Conservation (phyloP, 2,329 filamentous ascomycete species). For the Trichoderma guizhouense region DNA sequence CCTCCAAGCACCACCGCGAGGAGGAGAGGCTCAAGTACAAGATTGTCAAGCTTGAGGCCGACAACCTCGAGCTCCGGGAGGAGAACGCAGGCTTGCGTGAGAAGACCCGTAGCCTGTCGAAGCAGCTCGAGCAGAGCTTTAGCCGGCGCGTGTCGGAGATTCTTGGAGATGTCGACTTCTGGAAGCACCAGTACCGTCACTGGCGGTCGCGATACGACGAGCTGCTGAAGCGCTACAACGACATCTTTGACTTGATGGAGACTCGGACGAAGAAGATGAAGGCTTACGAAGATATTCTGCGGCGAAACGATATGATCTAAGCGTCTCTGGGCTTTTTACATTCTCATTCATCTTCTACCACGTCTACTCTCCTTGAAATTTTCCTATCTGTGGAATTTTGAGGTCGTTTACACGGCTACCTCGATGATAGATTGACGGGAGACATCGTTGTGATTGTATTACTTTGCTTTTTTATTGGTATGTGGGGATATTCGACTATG, state of each 20-base stretch:
- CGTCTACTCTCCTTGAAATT: neutral
- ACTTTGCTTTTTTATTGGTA: neutral
- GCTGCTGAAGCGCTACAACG: conserved; percentile 27
- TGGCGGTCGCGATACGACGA: conserved; percentile 33
- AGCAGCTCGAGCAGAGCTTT: conserved; percentile 31
- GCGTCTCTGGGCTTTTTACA: neutral
- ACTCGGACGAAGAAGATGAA: conserved; percentile 32
- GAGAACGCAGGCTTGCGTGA: conserved; percentile 37
- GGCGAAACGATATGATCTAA: conserved; percentile 30
- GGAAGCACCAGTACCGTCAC: conserved; percentile 32
- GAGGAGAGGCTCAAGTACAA: conserved; percentile 34
- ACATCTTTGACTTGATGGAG: conserved; percentile 30
- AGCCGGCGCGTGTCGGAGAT: conserved; percentile 34
- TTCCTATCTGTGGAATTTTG: neutral
- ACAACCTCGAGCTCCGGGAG: conserved; percentile 34
- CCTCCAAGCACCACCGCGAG: conserved; percentile 32
- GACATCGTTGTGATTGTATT: conserved; percentile 2
- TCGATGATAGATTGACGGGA: neutral
- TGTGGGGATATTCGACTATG: neutral
- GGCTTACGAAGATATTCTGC: conserved; percentile 35
- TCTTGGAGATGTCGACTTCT: conserved; percentile 33
- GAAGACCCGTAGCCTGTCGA: conserved; percentile 34
- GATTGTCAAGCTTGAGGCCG: conserved; percentile 33
- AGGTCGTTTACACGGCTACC: neutral
- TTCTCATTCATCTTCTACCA: neutral